These are phyloP conservation scores for Ceratobasidium sp. DNA, from an alignment of 1,284 basidiomycete genomes.

Conservation along the genomic window DNA sequence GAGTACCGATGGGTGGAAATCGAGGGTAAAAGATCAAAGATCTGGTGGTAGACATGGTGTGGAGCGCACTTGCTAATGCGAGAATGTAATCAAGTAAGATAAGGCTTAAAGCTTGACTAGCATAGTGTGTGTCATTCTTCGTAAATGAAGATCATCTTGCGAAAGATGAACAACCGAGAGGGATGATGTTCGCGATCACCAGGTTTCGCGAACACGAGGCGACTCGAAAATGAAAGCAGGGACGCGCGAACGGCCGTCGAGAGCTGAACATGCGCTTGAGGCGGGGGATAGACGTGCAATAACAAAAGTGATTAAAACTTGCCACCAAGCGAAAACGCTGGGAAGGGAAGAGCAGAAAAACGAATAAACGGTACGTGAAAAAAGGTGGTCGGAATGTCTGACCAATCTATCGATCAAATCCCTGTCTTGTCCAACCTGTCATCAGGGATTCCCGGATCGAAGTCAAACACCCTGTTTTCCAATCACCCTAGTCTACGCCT, in stretches of 20 bases:
- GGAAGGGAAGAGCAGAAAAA: neutral
- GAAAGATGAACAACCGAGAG: conserved; percentile 28
- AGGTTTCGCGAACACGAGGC: conserved; percentile 31
- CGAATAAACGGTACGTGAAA: neutral
- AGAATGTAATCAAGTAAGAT: neutral
- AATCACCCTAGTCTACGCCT: conserved; percentile 12
- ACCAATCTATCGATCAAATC: neutral
- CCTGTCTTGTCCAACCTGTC: neutral
- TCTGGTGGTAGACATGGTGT: neutral
- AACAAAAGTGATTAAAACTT: neutral
- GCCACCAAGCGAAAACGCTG: neutral
- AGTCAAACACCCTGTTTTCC: conserved; percentile 25
- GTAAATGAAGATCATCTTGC: conserved; percentile 1
- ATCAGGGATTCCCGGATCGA: conserved; percentile 15
- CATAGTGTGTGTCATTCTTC: neutral
- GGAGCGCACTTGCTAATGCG: neutral
- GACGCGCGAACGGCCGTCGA: neutral
- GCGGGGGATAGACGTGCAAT: conserved; percentile 5
- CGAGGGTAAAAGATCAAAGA: neutral
- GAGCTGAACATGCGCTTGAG: neutral
- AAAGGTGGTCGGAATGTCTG: neutral
- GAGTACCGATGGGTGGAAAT: neutral
- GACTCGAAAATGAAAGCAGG: neutral
- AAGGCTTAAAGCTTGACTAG: neutral
- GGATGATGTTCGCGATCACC: neutral